These are phyloP conservation scores for Sarocladium oryzae DNA, from an alignment of 2,329 filamentous ascomycete species.

Conservation along the genomic window DNA sequence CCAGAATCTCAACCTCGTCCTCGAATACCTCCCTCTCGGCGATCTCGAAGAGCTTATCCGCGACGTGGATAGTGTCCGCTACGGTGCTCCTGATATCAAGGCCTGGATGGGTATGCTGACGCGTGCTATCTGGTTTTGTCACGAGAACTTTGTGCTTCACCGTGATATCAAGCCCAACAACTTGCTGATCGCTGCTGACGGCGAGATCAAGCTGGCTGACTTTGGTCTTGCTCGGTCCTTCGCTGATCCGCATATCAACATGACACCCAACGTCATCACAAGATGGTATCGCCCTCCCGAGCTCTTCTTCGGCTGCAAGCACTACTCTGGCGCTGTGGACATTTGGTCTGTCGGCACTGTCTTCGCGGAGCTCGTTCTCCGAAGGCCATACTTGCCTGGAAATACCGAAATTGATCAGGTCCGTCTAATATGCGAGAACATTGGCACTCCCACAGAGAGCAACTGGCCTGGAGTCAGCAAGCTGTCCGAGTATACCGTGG, in stretches of 20 bases:
- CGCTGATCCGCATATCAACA: conserved; percentile 77
- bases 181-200: conserved; percentile 85
- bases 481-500: conserved; percentile 72
- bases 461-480: conserved; percentile 90
- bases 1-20: conserved; percentile 91
- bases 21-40: conserved; percentile 89
- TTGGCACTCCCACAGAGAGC: conserved; percentile 88
- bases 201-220: conserved; percentile 92
- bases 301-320: conserved; percentile 80
- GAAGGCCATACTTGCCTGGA: conserved; percentile 76
- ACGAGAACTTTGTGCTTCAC: conserved; percentile 88
- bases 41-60: conserved; percentile 93
- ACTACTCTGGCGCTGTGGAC: conserved; percentile 88
- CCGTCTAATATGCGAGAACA: conserved; percentile 71
- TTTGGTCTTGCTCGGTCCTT: conserved; percentile 90
- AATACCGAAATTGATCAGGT: conserved; percentile 84
- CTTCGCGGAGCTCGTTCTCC: conserved; percentile 82
- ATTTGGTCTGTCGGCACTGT: conserved; percentile 92
- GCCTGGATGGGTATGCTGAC: conserved; percentile 98
- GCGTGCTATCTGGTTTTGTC: conserved; percentile 91
- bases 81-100: conserved; percentile 87
- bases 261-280: conserved; percentile 95
- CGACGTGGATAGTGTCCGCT: conserved; percentile 70
- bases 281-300: conserved; percentile 95
- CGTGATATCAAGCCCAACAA: conserved; percentile 99